These are phyloP conservation scores for Claviceps monticola DNA, from an alignment of 2,329 filamentous ascomycete species.

Conservation along the genomic window DNA sequence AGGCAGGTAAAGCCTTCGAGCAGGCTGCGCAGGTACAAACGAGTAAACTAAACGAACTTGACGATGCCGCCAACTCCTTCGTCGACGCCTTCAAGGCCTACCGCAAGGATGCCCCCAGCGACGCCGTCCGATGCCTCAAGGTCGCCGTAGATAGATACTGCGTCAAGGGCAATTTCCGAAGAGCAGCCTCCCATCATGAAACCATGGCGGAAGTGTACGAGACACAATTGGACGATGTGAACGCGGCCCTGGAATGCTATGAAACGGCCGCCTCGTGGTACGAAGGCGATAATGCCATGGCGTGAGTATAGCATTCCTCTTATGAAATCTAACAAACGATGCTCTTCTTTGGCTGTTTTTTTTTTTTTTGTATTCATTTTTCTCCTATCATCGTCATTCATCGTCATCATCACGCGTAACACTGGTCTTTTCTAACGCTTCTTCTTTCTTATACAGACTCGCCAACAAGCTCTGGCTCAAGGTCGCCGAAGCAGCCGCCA, in stretches of 20 bases:
- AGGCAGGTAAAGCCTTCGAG: conserved; percentile 79
- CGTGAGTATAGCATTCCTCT: conserved; percentile 34
- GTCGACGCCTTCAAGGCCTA: conserved; percentile 94
- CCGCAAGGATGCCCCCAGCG: conserved; percentile 67
- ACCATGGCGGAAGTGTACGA: conserved; percentile 78
- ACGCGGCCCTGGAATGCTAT: conserved; percentile 69
- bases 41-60: conserved; percentile 73
- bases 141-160: conserved; percentile 77
- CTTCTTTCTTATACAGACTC: conserved; percentile 35
- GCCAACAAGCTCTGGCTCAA: conserved; percentile 93
- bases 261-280: conserved; percentile 82
- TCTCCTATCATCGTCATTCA: neutral
- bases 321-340: too few species aligned
- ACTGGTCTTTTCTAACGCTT: neutral
- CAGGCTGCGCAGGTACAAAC: conserved; percentile 70
- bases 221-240: conserved; percentile 62
- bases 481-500: conserved; percentile 72
- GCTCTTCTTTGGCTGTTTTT: neutral
- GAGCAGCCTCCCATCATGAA: conserved; percentile 84
- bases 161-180: conserved; percentile 75
- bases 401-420: neutral
- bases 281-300: conserved; percentile 70
- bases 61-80: conserved; percentile 80
- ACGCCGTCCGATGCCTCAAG: conserved; percentile 69
- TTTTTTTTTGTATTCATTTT: neutral